Evolutionary conservation across 495 filamentous ascomycete species (phyloP).

Genomic region (Penicillium crystallinum): DNA sequence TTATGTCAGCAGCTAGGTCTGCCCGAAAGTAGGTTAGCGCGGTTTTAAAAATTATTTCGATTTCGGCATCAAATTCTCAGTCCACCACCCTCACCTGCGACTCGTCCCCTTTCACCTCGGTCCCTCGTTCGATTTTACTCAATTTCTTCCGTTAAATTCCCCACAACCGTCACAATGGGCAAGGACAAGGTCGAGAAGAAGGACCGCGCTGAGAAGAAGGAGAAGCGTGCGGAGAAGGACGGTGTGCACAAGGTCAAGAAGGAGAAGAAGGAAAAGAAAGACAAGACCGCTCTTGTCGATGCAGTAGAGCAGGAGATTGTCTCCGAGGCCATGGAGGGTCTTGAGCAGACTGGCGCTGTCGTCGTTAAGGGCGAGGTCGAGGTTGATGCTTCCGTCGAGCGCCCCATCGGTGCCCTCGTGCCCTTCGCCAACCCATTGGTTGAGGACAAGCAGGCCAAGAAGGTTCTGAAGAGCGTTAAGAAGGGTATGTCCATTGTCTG

Average conservation of each 20-base stretch:
- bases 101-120: constrained; percentile 16
- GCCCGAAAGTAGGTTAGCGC: constrained; percentile 33
- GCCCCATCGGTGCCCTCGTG: constrained; percentile 67
- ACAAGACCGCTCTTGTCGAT: constrained; percentile 55
- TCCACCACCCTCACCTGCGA: constrained; percentile 23
- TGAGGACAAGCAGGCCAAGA: constrained; percentile 87
- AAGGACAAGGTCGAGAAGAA: constrained; percentile 58
- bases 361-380: constrained; percentile 35
- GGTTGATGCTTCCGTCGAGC: constrained; percentile 46
- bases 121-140: constrained; percentile 13
- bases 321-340: constrained; percentile 47
- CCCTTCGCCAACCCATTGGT: constrained; percentile 92
- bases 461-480: constrained; percentile 87
- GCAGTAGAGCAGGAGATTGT: constrained; percentile 59
- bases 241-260: constrained; percentile 65
- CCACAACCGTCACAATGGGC: constrained; percentile 39
- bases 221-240: constrained; percentile 70
- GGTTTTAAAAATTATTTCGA: constrained; percentile 45
- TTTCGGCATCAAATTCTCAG: constrained; percentile 23
- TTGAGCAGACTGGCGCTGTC: constrained; percentile 44
- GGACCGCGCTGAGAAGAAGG: constrained; percentile 75
- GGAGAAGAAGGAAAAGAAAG: constrained; percentile 67
- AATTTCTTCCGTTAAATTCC: constrained; percentile 8
- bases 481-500: constrained; percentile 58
- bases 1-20: constrained; percentile 31